Percentiles rank a stretch among this genome's conserved stretches.
Evolutionary conservation across 352 stramenopile genomes (phyloP).

Genomic region (Phytophthora syringae): DNA sequence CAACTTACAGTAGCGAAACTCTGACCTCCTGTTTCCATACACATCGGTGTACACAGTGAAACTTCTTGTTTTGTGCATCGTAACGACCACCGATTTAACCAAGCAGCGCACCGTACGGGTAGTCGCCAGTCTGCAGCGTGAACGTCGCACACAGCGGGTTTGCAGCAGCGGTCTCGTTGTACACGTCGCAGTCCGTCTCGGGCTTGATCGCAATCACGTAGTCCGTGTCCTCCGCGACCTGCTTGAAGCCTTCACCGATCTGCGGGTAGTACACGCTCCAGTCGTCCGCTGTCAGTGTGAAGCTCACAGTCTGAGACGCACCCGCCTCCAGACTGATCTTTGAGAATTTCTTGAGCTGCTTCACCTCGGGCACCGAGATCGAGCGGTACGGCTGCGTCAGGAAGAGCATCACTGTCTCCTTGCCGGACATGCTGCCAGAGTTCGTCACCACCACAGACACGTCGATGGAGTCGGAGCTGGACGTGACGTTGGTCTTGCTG

Average conservation of each 20-base stretch:
- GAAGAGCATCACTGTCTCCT: slow-evolving; percentile 81
- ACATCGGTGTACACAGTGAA: too few species aligned
- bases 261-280: slow-evolving; percentile 65
- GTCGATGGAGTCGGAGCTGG: slow-evolving; percentile 32
- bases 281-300: slow-evolving; percentile 52
- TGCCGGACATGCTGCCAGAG: slow-evolving; percentile 50
- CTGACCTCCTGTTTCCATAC: too few species aligned
- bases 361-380: slow-evolving; percentile 73
- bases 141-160: slow-evolving; percentile 57
- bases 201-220: slow-evolving; percentile 72
- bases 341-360: slow-evolving; percentile 78
- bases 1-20: too few species aligned
- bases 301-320: slow-evolving; percentile 31
- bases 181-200: slow-evolving; percentile 74
- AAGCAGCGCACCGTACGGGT: slow-evolving; percentile 26
- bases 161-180: slow-evolving; percentile 38
- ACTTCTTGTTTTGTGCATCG: neutral
- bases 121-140: slow-evolving; percentile 36
- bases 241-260: slow-evolving; percentile 57
- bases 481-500: slow-evolving; percentile 67
- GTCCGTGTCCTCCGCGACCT: slow-evolving; percentile 63
- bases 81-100: neutral
- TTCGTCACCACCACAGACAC: slow-evolving; percentile 73
- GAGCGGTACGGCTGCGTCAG: slow-evolving; percentile 62
- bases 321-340: slow-evolving; percentile 67